Evolutionary conservation across 805 yeast genomes (phyloP), one percentile per base, ranked within the genome.

Genomic region (Lipomyces sp.): DNA sequence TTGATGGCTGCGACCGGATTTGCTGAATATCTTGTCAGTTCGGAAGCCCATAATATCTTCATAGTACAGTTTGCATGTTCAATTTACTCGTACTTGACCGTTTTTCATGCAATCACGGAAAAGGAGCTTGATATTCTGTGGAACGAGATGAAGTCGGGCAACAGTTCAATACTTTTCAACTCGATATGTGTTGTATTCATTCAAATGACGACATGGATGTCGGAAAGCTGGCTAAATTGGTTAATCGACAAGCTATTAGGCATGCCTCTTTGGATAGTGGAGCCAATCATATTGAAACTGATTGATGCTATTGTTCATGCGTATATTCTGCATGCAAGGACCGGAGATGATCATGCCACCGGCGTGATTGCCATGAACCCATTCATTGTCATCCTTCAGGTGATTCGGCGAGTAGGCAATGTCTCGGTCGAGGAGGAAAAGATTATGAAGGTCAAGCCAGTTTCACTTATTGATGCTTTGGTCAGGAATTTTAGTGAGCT

Each of bases 51-150:
- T 26, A 43, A 29, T 16, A 31, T 45, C 13, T 26, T 51, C 14
- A 32, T 53, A 8, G 32, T 41, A 10, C 57, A 53, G 35, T 53
- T 53, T 42, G 57, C 50, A 11, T 29, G 34, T 11, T n/a, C 54
- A 6, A 53, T 53, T 8, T 53, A 36, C 29, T 38, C 51, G 6
- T 22, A 49, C 4, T 14, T 49, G 26, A 31, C 55, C 3, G 32
- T 41, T 8, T 53, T 50, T 29, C 16, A 19, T 11, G 48, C 23
- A n/a, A 31, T 53, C 24, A 34, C 41, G 18, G 45, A 36, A 21
- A 33, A 29, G 19, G 55, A 45, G 16, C 18, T 49, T 16, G 34
- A 39, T 3, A 44, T 38, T 22, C 32, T 53, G 14, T 53, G 55
- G 55, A 40, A 45, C 11, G 39, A 29, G 11, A 46, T 50, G 49